Percentiles rank a stretch among this genome's conserved stretches.
Evolutionary conservation across 179 eudicot species (phyloP).

Genomic region (Pouteria campechiana): DNA sequence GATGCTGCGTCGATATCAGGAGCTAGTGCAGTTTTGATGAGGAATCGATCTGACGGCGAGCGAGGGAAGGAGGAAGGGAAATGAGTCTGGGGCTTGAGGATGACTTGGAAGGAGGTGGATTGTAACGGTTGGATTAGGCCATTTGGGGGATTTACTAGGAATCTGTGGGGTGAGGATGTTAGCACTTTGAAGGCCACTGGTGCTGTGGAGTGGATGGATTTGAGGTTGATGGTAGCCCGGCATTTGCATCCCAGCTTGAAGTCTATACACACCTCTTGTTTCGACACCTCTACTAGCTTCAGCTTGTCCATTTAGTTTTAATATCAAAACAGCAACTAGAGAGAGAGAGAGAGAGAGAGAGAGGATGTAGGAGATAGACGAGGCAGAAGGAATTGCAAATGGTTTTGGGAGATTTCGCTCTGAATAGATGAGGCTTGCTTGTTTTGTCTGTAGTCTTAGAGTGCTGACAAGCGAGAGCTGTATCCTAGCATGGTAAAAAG

Average conservation of each 20-base stretch:
- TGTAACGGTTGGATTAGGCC: conserved; percentile 38
- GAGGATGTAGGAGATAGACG: too few relatives aligned
- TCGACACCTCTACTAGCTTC: conserved; percentile 26
- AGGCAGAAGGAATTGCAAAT: too few relatives aligned
- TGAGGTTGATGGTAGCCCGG: conserved; percentile 25
- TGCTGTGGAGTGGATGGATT: conserved; percentile 17
- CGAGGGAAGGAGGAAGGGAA: conserved; percentile 32
- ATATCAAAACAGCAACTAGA: too few relatives aligned
- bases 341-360: too few relatives aligned
- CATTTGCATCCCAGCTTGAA: conserved; percentile 29
- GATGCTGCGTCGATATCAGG: conserved; percentile 8
- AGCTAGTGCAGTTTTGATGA: conserved; percentile 22
- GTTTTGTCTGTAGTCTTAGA: too few relatives aligned
- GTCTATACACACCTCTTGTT: conserved; percentile 30
- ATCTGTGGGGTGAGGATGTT: conserved; percentile 44
- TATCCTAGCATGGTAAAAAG: too few relatives aligned
- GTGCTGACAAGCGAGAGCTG: too few relatives aligned
- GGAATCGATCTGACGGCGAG: conserved; percentile 40
- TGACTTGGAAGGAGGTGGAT: conserved; percentile 29
- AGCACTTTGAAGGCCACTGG: conserved; percentile 40
- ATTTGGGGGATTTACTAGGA: conserved; percentile 41
- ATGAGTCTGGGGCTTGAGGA: conserved; percentile 41
- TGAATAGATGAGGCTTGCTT: too few relatives aligned
- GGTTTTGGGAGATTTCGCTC: too few relatives aligned
- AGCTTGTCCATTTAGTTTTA: too few relatives aligned